Percentiles rank a stretch among this genome's conserved stretches.
Conservation (phyloP, 371 early-diverging fungal species). For the Choanephora cucurbitarum region DNA sequence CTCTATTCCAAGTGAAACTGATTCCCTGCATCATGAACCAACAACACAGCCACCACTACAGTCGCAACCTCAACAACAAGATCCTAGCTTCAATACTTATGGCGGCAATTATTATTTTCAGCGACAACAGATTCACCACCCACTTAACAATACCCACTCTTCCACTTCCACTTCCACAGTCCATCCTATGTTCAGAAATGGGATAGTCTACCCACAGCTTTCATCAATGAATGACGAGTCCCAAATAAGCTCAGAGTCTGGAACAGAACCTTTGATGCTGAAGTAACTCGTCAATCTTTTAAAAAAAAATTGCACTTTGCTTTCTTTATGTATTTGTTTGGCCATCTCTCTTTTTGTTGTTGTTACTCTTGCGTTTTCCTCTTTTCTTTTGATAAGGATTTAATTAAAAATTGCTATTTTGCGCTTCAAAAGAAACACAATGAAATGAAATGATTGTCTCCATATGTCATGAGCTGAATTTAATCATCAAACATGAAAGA, state of each 20-base stretch:
- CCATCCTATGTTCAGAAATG: slow-evolving; percentile 26
- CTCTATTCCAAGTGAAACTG: slow-evolving; percentile 11
- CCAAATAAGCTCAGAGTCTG: slow-evolving; percentile 27
- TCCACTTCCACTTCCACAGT: slow-evolving; percentile 10
- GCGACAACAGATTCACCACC: slow-evolving; percentile 17
- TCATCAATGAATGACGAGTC: slow-evolving; percentile 30
- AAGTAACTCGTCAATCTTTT: slow-evolving; percentile 22
- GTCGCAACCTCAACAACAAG: neutral
- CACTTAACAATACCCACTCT: slow-evolving; percentile 31
- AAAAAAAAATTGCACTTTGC: no score
- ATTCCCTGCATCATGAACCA: neutral
- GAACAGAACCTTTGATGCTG: slow-evolving; percentile 33
- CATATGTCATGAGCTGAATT: no score
- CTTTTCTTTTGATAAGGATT: neutral
- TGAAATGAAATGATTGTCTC: no score
- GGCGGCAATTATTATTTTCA: slow-evolving; percentile 14
- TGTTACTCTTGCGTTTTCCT: no score
- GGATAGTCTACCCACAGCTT: slow-evolving; percentile 24
- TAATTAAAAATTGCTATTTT: no score
- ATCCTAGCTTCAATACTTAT: neutral
- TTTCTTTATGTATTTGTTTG: neutral
- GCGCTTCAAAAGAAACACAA: no score
- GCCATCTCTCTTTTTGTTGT: slow-evolving; percentile 2
- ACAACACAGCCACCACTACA: slow-evolving; percentile 2
- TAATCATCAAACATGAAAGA: no score